phyloP scores from a whole-genome alignment of 2,329 filamentous ascomycete species.

The Phoma sp. region DNA sequence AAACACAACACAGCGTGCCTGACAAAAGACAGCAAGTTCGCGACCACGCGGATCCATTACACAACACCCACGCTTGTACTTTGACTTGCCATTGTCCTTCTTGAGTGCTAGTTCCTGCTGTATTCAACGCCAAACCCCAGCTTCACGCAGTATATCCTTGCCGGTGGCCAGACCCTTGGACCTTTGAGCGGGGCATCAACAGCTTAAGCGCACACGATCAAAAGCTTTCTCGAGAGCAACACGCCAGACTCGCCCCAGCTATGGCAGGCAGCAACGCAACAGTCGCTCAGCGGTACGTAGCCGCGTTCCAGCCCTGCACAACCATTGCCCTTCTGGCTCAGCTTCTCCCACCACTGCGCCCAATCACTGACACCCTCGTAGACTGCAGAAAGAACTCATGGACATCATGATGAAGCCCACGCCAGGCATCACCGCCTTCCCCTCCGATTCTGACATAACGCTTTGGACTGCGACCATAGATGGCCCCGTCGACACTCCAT shows the following conservation, averaged over 20 bases:
- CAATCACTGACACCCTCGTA: conserved; percentile 51
- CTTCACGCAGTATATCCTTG: neutral
- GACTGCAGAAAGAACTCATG: conserved; percentile 97
- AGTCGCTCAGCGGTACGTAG: conserved; percentile 56
- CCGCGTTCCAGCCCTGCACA: conserved; percentile 8
- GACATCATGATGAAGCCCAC: conserved; percentile 96
- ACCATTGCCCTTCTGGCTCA: conserved; percentile 46
- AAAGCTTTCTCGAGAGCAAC: neutral
- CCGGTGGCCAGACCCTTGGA: neutral
- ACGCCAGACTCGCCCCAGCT: conserved; percentile 8
- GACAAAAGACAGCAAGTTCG: neutral
- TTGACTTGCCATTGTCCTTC: neutral
- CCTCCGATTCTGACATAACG: conserved; percentile 83
- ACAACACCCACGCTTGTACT: neutral
- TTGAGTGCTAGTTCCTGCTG: neutral
- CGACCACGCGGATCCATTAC: neutral
- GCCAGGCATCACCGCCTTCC: conserved; percentile 93
- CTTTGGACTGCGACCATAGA: conserved; percentile 94
- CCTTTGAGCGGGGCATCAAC: conserved; percentile 2
- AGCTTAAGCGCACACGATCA: conserved; percentile 7
- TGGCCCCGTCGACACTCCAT: conserved; percentile 90
- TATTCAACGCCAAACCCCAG: neutral
- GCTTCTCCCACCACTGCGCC: neutral
- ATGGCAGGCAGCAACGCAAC: conserved; percentile 52
- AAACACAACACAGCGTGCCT: conserved; percentile 26